Evolutionary conservation across 2,329 filamentous ascomycete genomes (phyloP), one percentile per base, ranked within the genome.

Genomic region (Thermothelomyces thermophilus): DNA sequence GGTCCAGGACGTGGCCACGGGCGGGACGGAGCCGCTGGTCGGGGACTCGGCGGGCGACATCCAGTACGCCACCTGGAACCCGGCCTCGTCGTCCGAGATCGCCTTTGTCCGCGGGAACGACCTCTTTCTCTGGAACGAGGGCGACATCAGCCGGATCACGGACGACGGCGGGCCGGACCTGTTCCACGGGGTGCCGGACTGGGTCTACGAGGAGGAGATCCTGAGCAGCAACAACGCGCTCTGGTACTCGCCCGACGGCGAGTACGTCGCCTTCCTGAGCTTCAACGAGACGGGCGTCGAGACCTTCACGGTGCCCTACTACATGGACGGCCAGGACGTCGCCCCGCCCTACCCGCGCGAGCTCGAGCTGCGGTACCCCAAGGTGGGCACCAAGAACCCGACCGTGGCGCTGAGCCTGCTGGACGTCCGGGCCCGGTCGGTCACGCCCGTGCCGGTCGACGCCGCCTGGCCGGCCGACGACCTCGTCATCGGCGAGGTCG

Each of bases 21-120:
- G 79, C 20, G 63, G 74, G 48, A 68, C 74, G 1, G 70, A 71
- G 3, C 73, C 82, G 0, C 69, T 87, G 0, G 74, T 82, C 0
- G 67, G 73, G 0, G 76, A 80, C 50, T 82, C 84, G 54, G 70
- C 64, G 1, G 81, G 79, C 11, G 81, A 86, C 58, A 80, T 87
- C 41, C 82, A 86, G 60, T 85, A 83, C 56, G 83, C 83, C 2
- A 74, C 49, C 78, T 83, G 65, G 78, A 78, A 30, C 79, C 82
- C 2, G 62, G 62, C 1, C 76, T 78, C 17, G 72, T 79, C 36
- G 66, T 73, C n/a, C 75, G 41, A 56, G 39, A 51, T 86, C 55
- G 83, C 80, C 1, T 86, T 85, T 60, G 83, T 86, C 14, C 77
- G 80, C 37, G 79, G 70, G 36, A 86, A 86, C 63, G 75, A 87